These are phyloP conservation scores for Cucurbita ficifolia DNA, from an alignment of 306 rosid genomes.

Conservation along the genomic window DNA sequence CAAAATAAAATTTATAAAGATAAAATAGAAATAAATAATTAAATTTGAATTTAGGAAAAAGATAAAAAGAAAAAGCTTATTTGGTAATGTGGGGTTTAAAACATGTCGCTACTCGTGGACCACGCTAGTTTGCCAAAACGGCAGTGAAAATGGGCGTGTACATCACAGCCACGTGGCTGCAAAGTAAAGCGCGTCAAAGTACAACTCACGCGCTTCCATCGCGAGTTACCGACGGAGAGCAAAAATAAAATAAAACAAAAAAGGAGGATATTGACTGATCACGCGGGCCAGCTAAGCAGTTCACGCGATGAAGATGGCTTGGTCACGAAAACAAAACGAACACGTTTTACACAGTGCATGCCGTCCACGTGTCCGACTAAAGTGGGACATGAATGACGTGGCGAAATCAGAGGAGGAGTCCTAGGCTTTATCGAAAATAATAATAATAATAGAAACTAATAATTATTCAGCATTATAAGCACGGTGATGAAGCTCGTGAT, in stretches of 20 bases:
- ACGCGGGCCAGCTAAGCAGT: not conserved
- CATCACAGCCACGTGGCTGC: too few species aligned
- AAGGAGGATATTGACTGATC: not conserved
- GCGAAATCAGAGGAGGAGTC: not conserved
- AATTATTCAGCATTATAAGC: not conserved
- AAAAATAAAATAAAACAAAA: not conserved
- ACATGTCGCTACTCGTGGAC: not conserved
- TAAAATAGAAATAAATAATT: too few species aligned
- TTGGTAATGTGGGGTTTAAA: not conserved
- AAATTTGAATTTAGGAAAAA: not conserved
- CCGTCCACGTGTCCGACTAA: not conserved
- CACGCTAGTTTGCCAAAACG: not conserved
- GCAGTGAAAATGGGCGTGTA: not conserved
- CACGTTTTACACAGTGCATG: conserved; percentile 7
- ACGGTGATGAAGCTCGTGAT: not conserved
- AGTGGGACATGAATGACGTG: not conserved
- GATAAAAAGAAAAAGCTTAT: not conserved
- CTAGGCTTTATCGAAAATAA: not conserved
- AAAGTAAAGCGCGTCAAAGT: not conserved
- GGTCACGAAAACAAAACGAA: not conserved
- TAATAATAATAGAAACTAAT: not conserved
- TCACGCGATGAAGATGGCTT: not conserved
- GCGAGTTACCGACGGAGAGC: not conserved
- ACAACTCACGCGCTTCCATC: not conserved
- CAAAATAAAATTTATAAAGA: too few species aligned